Evolutionary conservation across 371 early-diverging fungal genomes (phyloP).

Genomic region (Rhizopus delemar): DNA sequence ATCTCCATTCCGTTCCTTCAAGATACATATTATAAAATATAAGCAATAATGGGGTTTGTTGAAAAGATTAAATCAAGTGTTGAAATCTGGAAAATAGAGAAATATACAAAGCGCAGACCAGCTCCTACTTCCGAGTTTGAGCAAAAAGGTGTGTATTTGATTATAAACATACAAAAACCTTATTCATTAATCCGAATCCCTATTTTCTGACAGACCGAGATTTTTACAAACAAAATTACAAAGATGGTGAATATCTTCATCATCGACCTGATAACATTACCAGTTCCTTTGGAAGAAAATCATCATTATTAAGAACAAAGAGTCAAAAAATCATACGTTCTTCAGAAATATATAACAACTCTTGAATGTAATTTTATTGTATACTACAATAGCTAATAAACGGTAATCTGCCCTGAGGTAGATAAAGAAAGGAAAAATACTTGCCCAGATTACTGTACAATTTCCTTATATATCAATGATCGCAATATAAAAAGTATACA

Average conservation of each 20-base stretch:
- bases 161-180: too few relatives aligned
- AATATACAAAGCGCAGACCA: slow-evolving; percentile 63
- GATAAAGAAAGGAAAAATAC: too few relatives aligned
- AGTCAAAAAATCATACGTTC: slow-evolving; percentile 40
- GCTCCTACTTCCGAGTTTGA: slow-evolving; percentile 61
- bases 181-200: too few relatives aligned
- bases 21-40: background rate
- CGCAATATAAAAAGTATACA: too few relatives aligned
- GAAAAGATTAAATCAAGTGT: slow-evolving; percentile 62
- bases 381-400: too few relatives aligned
- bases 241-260: slow-evolving; percentile 61
- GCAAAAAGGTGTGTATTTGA: slow-evolving; percentile 40
- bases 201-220: slow-evolving; percentile 39
- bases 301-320: slow-evolving; percentile 29
- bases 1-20: slow-evolving; percentile 10
- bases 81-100: slow-evolving; percentile 68
- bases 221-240: slow-evolving; percentile 59
- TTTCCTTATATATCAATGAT: too few relatives aligned
- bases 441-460: too few relatives aligned
- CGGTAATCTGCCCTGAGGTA: too few relatives aligned
- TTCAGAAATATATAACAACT: slow-evolving; percentile 40
- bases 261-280: slow-evolving; percentile 20
- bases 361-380: background rate
- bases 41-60: slow-evolving; percentile 51
- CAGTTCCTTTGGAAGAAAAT: slow-evolving; percentile 13